Evolutionary conservation across 2,329 filamentous ascomycete genomes (phyloP), one percentile per base, ranked within the genome.

Genomic region (Dryadomyces sulphureus): DNA sequence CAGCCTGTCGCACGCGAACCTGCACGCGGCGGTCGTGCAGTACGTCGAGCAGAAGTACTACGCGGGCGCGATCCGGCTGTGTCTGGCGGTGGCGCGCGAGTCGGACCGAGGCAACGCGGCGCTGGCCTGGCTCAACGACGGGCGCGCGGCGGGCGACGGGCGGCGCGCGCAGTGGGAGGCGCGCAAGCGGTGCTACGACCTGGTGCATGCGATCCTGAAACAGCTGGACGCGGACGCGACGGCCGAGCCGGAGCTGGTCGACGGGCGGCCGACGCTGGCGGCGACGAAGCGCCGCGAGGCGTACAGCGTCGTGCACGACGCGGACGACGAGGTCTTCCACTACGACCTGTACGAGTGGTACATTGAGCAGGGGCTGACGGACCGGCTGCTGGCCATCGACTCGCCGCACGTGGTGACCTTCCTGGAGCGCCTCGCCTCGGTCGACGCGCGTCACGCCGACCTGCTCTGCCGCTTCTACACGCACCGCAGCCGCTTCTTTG

Each of bases 261-360:
- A 95, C 56, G 89, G 89, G 17, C 79, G 84, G 53, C 74, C 77
- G 43, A 89, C 87, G 0, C 62, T 86, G 12, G 75, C 84, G 19
- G 79, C 81, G 2, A 89, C 81, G 41, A 87, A 92, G 61, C 77
- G 84, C 52, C 76, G 78, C 43, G 90, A 98, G 65, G 90, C 92
- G 0, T 94, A 96, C 62, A 77, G 81, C 39, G 84, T 95, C 2
- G 88, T 98, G 55, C 86, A 93, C 58, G 76, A 75, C 48, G 94
- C 90, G 0, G 75, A 81, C 14, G 92, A 98, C 54, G 86, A 95
- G 57, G 84, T 95, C 5, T 98, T 98, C 67, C 83, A 96, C 60
- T 93, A 86, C 50, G 87, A 86, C 56, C 72, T 98, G n/a, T 98
- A 95, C 60, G 89, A 95, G 57, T 98, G 92, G 90, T 98, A 98